Conservation (phyloP, 2,329 filamentous ascomycete species). For the Metarhizium album region DNA sequence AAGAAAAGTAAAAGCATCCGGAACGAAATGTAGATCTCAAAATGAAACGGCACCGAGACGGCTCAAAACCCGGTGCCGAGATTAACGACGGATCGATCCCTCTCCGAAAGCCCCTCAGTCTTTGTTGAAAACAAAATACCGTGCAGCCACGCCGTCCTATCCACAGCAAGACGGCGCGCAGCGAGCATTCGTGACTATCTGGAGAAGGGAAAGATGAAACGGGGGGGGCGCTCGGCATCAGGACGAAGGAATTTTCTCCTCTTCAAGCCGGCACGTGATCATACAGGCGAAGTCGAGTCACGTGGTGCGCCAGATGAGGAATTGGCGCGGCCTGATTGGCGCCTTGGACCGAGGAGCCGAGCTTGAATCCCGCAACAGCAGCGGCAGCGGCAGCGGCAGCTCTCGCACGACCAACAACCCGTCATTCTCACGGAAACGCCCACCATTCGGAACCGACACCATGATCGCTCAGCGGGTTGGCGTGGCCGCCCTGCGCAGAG, state of each 20-base stretch:
- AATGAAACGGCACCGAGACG: constrained; percentile 47
- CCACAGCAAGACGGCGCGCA: constrained; percentile 17
- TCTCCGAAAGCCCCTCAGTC: constrained; percentile 32
- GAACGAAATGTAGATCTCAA: constrained; percentile 42
- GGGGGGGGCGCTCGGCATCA: no score
- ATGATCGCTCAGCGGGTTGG: constrained; percentile 50
- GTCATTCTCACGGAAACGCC: background rate
- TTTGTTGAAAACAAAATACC: no score
- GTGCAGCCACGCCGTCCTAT: constrained; percentile 21
- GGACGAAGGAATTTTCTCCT: no score
- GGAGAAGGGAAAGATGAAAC: constrained; percentile 26
- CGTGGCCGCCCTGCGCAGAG: constrained; percentile 47
- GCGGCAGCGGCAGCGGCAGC: no score
- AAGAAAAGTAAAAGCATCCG: background rate
- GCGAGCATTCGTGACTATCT: constrained; percentile 43
- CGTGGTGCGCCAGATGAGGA: constrained; percentile 25
- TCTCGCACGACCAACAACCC: background rate
- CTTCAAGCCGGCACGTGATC: constrained; percentile 12
- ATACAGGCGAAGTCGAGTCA: constrained; percentile 13
- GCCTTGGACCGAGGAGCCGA: constrained; percentile 33
- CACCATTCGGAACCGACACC: constrained; percentile 11
- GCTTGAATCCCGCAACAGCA: constrained; percentile 6
- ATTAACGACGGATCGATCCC: constrained; percentile 47
- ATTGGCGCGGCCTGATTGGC: constrained; percentile 29
- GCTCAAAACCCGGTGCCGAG: constrained; percentile 35